These are phyloP conservation scores for Piromyces finnis DNA, from an alignment of 192 early-diverging fungal genomes.

Conservation along the genomic window DNA sequence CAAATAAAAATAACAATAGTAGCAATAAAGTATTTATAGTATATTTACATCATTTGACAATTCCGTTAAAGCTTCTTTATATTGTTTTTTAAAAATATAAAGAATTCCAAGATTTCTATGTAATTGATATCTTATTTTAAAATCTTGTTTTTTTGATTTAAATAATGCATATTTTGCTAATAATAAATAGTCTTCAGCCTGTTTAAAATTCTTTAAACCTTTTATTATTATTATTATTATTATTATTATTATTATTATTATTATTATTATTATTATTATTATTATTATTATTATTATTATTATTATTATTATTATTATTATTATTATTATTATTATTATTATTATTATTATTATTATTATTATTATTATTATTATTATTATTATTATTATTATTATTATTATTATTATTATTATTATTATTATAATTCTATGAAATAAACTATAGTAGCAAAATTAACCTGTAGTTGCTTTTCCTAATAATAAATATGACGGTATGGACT, in stretches of 20 bases:
- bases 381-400: too few relatives aligned
- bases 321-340: too few relatives aligned
- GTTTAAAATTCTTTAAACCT: slow-evolving; percentile 26
- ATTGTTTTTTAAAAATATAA: slow-evolving; percentile 14
- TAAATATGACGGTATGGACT: slow-evolving; percentile 35
- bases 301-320: too few relatives aligned
- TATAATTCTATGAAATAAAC: too few relatives aligned
- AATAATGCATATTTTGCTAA: slow-evolving; percentile 38
- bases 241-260: background rate
- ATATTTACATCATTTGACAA: slow-evolving; percentile 22
- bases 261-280: background rate
- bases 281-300: too few relatives aligned
- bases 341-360: too few relatives aligned
- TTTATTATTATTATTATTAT: background rate
- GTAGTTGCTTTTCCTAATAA: slow-evolving; percentile 39
- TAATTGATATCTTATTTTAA: slow-evolving; percentile 18
- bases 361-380: too few relatives aligned
- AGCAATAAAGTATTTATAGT: background rate
- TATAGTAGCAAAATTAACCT: too few relatives aligned
- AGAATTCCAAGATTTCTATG: slow-evolving; percentile 35
- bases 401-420: too few relatives aligned
- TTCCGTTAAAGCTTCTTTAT: slow-evolving; percentile 14
- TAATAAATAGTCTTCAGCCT: slow-evolving; percentile 38
- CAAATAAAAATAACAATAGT: too few relatives aligned
- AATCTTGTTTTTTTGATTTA: slow-evolving; percentile 14